These are phyloP conservation scores for Epichloe uncinata DNA, from an alignment of 2,329 filamentous ascomycete species.

Conservation along the genomic window DNA sequence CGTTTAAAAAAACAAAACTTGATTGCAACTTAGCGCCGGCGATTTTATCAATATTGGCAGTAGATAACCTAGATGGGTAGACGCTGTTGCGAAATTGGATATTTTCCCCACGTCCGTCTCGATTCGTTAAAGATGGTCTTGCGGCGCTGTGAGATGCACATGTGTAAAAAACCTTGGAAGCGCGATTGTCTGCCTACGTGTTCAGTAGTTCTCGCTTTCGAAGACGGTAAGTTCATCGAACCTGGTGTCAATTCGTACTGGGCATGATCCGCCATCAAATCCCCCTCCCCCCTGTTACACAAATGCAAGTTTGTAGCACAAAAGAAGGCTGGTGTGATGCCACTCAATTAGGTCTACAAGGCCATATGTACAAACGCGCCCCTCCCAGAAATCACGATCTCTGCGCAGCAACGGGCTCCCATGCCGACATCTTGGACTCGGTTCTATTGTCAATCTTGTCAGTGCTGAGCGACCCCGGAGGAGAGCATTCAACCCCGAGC, in stretches of 20 bases:
- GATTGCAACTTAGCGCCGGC: too few relatives aligned
- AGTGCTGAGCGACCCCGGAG: background rate
- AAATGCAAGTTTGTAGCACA: background rate
- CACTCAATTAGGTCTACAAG: constrained; percentile 3
- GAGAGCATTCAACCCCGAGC: too few relatives aligned
- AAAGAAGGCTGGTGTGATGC: background rate
- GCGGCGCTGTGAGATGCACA: too few relatives aligned
- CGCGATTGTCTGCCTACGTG: too few relatives aligned
- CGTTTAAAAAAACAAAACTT: too few relatives aligned
- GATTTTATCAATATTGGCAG: background rate
- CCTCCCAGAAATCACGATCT: constrained; percentile 15
- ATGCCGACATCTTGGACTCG: constrained; percentile 39
- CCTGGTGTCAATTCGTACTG: too few relatives aligned
- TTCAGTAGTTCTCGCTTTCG: too few relatives aligned
- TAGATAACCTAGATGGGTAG: background rate
- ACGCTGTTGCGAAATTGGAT: background rate
- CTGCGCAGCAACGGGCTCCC: constrained; percentile 33
- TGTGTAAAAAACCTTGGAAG: too few relatives aligned
- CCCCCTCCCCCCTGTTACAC: background rate
- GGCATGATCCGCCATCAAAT: background rate
- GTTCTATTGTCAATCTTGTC: constrained; percentile 23
- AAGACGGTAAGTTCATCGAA: too few relatives aligned
- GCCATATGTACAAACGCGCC: constrained; percentile 19
- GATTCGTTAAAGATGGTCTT: background rate
- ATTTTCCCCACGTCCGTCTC: background rate